Percentiles rank a stretch among this genome's conserved stretches.
Conservation (phyloP, 306 rosid genomes). For the Castanea sativa region DNA sequence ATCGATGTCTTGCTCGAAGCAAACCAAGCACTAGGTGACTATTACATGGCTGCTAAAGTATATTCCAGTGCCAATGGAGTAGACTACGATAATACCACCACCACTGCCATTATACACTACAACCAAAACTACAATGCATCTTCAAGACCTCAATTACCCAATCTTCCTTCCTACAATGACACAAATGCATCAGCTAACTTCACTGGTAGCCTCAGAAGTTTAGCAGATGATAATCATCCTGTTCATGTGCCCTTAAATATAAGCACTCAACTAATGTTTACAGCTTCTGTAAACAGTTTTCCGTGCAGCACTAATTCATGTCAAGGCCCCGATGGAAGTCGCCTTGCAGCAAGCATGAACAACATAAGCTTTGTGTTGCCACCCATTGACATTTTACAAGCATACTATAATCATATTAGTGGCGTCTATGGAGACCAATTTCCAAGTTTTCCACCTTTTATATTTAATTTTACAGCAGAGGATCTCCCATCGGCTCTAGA, state of each 20-base stretch:
- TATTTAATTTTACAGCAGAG: slow-evolving; percentile 39
- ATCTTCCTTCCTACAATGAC: slow-evolving; percentile 48
- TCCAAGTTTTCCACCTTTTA: slow-evolving; percentile 34
- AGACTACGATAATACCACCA: slow-evolving; percentile 32
- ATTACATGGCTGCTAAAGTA: slow-evolving; percentile 60
- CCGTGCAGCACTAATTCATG: slow-evolving; percentile 36
- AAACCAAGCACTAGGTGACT: slow-evolving; percentile 33
- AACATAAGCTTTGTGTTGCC: slow-evolving; percentile 50
- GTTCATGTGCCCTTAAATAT: slow-evolving; percentile 38
- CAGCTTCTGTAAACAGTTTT: slow-evolving; percentile 36
- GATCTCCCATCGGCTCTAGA: slow-evolving; percentile 20
- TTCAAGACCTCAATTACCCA: slow-evolving; percentile 31
- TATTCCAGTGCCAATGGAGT: slow-evolving; percentile 13
- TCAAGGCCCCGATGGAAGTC: slow-evolving; percentile 22
- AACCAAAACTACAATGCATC: not conserved
- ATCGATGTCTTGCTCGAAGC: slow-evolving; percentile 43
- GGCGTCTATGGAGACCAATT: slow-evolving; percentile 35
- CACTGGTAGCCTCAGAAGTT: slow-evolving; percentile 36
- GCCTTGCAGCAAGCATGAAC: slow-evolving; percentile 52
- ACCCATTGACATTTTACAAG: slow-evolving; percentile 27
- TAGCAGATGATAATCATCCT: slow-evolving; percentile 31
- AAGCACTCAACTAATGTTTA: slow-evolving; percentile 20
- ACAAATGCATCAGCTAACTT: slow-evolving; percentile 30
- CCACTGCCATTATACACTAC: slow-evolving; percentile 51
- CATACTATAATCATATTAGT: slow-evolving; percentile 36